These are phyloP conservation scores for Corchorus capsularis DNA, from an alignment of 345 rosid genomes.

Conservation along the genomic window DNA sequence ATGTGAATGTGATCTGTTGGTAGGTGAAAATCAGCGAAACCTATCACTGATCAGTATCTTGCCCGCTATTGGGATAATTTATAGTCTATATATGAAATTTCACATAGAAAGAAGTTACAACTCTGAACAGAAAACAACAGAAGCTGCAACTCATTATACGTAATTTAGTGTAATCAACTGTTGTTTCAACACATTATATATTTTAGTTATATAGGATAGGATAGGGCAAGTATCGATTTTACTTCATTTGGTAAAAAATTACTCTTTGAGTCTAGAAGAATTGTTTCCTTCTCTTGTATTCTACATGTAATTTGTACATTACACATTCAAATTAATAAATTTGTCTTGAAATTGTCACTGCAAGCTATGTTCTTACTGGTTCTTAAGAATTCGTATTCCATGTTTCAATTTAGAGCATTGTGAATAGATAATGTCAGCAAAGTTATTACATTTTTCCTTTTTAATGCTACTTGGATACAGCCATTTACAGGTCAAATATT, in stretches of 20 bases:
- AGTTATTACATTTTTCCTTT: neutral
- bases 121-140: neutral
- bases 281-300: neutral
- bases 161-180: neutral
- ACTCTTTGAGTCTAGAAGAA: neutral
- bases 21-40: neutral
- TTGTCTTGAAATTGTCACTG: neutral
- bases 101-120: no score
- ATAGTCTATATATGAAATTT: no score
- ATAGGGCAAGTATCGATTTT: neutral
- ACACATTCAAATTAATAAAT: neutral
- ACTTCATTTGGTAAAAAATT: neutral
- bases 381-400: neutral
- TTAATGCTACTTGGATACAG: neutral
- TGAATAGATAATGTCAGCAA: neutral
- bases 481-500: no score
- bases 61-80: no score
- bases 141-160: neutral
- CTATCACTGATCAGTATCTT: no score
- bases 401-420: neutral
- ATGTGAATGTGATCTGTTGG: conserved; percentile 19
- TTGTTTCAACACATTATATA: no score
- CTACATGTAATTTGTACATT: conserved; percentile 4
- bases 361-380: neutral
- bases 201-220: neutral